phyloP scores from a whole-genome alignment of 805 yeast species.

The Nakazawaea anatomiae region DNA sequence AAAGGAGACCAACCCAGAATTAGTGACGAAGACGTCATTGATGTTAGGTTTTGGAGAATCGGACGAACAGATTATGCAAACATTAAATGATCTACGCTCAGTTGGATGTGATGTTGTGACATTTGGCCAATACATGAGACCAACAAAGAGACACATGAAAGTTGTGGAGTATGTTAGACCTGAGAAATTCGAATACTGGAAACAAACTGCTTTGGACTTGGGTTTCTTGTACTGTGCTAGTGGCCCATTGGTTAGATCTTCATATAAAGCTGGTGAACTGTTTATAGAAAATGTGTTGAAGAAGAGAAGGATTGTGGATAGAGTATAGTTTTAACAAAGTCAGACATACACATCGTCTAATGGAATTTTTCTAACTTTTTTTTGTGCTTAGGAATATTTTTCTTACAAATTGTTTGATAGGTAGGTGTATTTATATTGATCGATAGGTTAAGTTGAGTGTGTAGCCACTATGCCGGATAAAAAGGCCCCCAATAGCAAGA shows the following conservation, averaged over 20 bases:
- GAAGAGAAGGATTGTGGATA: slow-evolving; percentile 43
- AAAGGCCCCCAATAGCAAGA: not conserved
- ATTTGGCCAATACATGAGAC: slow-evolving; percentile 98
- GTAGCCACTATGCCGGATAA: not conserved
- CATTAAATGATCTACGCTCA: slow-evolving; percentile 70
- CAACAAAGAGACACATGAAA: slow-evolving; percentile 97
- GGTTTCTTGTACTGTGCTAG: slow-evolving; percentile 96
- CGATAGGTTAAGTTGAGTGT: too few relatives aligned
- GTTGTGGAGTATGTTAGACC: slow-evolving; percentile 95
- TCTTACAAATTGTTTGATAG: too few relatives aligned
- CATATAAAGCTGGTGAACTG: slow-evolving; percentile 97
- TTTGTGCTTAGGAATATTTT: not conserved
- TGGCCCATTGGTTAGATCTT: slow-evolving; percentile 94
- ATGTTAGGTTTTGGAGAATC: slow-evolving; percentile 98
- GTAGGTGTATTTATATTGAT: not conserved
- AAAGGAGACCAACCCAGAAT: slow-evolving; percentile 63
- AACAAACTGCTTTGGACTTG: slow-evolving; percentile 72
- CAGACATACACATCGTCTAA: too few relatives aligned
- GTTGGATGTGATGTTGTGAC: slow-evolving; percentile 90
- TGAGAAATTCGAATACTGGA: slow-evolving; percentile 93
- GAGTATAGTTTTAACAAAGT: not conserved
- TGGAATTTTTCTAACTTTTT: not conserved
- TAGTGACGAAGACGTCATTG: slow-evolving; percentile 87
- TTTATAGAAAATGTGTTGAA: slow-evolving; percentile 90
- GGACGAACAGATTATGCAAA: slow-evolving; percentile 78